These are phyloP conservation scores for Juglanconis oblonga DNA, from an alignment of 2,329 filamentous ascomycete genomes.

Conservation along the genomic window DNA sequence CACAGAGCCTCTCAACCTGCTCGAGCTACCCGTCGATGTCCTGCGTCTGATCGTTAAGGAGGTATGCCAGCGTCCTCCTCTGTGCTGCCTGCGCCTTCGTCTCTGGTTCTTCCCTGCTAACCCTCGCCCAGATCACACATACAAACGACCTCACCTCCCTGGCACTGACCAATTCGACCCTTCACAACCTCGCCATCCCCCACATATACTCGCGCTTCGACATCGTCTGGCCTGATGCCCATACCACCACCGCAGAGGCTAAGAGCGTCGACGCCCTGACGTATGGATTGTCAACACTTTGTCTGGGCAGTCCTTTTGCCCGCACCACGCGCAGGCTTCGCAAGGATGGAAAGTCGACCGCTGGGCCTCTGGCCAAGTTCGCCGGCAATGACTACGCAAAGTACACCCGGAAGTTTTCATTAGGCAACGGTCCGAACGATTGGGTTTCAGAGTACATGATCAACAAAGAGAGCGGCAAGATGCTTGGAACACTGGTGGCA, in stretches of 20 bases:
- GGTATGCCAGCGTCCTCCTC: constrained; percentile 40
- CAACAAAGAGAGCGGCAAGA: constrained; percentile 79
- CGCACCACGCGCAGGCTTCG: constrained; percentile 34
- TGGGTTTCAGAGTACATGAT: constrained; percentile 83
- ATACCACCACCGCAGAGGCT: constrained; percentile 60
- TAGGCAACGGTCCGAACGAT: constrained; percentile 75
- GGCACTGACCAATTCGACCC: constrained; percentile 72
- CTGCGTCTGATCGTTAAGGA: constrained; percentile 77
- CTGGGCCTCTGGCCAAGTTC: constrained; percentile 27
- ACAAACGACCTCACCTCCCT: constrained; percentile 79
- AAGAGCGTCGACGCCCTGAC: constrained; percentile 79
- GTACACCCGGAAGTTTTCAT: constrained; percentile 77
- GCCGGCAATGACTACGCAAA: constrained; percentile 68
- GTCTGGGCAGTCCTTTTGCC: constrained; percentile 58
- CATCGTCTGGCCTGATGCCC: constrained; percentile 80
- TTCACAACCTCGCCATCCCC: constrained; percentile 72
- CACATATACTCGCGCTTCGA: constrained; percentile 83
- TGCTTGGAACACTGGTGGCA: constrained; percentile 81
- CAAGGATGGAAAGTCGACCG: constrained; percentile 20
- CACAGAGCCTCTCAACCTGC: constrained; percentile 58
- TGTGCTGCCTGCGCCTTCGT: not conserved
- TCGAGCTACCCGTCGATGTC: constrained; percentile 76
- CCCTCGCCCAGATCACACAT: constrained; percentile 61
- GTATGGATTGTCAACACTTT: constrained; percentile 76
- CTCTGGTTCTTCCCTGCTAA: constrained; percentile 1